Evolutionary conservation across 371 early-diverging fungal species (phyloP).

Genomic region (Mucor saturninus): DNA sequence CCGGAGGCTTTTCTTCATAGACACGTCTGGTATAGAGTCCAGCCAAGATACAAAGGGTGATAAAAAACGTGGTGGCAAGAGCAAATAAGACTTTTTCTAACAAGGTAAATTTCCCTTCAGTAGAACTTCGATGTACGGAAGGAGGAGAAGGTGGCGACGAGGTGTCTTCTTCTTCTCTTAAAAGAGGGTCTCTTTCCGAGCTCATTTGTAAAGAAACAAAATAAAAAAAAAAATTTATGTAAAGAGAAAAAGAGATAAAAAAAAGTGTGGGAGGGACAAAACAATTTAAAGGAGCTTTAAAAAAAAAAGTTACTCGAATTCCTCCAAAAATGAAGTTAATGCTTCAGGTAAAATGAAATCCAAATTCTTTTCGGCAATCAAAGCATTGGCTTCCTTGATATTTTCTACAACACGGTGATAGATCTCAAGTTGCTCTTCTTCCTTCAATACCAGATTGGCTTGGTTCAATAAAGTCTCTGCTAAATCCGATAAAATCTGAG

Average conservation of each 20-base stretch:
- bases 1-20: constrained; percentile 30
- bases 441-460: constrained; percentile 45
- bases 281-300: neutral
- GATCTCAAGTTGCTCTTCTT: constrained; percentile 40
- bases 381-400: constrained; percentile 37
- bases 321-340: constrained; percentile 45
- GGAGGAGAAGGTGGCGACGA: neutral
- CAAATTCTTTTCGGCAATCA: constrained; percentile 31
- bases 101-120: constrained; percentile 36
- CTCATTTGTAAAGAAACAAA: constrained; percentile 21
- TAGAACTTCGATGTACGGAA: constrained; percentile 1
- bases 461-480: constrained; percentile 48
- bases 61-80: constrained; percentile 36
- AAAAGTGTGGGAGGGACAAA: neutral
- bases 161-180: constrained; percentile 16
- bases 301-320: constrained; percentile 30
- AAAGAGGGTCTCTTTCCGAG: constrained; percentile 40
- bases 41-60: constrained; percentile 40
- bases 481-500: constrained; percentile 41
- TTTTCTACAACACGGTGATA: constrained; percentile 39
- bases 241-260: constrained; percentile 2
- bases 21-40: constrained; percentile 45
- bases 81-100: constrained; percentile 44
- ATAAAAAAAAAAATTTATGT: neutral
- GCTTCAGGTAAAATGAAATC: constrained; percentile 50